These are phyloP conservation scores for Sporisorium iseilematis-ciliati DNA, from an alignment of 1,284 basidiomycete genomes.

Conservation along the genomic window DNA sequence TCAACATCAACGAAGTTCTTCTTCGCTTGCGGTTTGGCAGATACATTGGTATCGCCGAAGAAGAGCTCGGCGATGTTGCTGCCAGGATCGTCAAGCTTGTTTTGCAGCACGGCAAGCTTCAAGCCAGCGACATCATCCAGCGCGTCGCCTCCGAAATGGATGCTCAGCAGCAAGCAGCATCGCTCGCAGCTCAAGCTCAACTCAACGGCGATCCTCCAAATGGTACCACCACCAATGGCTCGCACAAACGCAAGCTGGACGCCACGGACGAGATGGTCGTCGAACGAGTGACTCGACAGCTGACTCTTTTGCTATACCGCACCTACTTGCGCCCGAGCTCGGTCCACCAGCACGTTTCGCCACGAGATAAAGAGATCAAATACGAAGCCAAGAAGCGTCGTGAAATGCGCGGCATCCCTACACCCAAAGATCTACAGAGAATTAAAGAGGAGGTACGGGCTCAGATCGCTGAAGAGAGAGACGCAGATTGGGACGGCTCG, in stretches of 20 bases:
- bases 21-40: slow-evolving; percentile 67
- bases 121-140: slow-evolving; percentile 78
- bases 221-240: slow-evolving; percentile 18
- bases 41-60: slow-evolving; percentile 83
- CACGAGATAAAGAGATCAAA: slow-evolving; percentile 66
- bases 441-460: slow-evolving; percentile 61
- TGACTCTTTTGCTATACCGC: slow-evolving; percentile 50
- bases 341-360: slow-evolving; percentile 69
- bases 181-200: slow-evolving; percentile 7
- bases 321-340: slow-evolving; percentile 62
- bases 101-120: slow-evolving; percentile 87
- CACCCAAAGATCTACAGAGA: slow-evolving; percentile 69
- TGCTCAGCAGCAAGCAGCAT: slow-evolving; percentile 14
- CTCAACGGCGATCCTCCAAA: slow-evolving; percentile 23
- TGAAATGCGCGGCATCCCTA: slow-evolving; percentile 68
- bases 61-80: slow-evolving; percentile 76
- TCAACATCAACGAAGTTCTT: slow-evolving; percentile 70
- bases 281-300: slow-evolving; percentile 30
- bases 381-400: slow-evolving; percentile 58
- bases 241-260: slow-evolving; percentile 45
- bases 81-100: slow-evolving; percentile 72
- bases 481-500: slow-evolving; percentile 58
- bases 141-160: slow-evolving; percentile 70
- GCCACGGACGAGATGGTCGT: slow-evolving; percentile 10
- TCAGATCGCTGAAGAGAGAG: slow-evolving; percentile 69